Conservation (phyloP, 73 alveolate species). For the Effrenium voratum region DNA sequence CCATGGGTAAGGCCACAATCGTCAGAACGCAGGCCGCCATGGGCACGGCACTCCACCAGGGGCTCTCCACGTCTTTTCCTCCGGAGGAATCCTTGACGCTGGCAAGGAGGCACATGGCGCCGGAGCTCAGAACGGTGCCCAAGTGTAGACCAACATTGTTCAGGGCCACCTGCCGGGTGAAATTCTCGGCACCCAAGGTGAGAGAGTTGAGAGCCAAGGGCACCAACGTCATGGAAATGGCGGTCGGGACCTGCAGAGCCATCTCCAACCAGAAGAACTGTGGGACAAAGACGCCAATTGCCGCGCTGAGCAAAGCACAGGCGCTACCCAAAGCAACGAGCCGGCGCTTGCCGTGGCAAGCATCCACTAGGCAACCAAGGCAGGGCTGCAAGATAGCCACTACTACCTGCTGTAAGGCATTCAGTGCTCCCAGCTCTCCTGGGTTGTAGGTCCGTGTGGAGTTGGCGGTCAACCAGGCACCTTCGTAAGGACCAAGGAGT, state of each 20-base stretch:
- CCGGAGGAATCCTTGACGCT: background rate
- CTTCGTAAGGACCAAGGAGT: slow-evolving; percentile 76
- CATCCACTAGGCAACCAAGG: slow-evolving; percentile 80
- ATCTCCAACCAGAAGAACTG: slow-evolving; percentile 88
- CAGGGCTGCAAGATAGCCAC: slow-evolving; percentile 63
- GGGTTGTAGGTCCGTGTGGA: slow-evolving; percentile 52
- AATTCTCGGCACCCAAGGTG: slow-evolving; percentile 66
- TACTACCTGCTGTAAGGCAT: slow-evolving; percentile 79
- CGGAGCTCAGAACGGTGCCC: slow-evolving; percentile 70
- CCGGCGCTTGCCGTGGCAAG: slow-evolving; percentile 46
- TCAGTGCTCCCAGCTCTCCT: slow-evolving; percentile 67
- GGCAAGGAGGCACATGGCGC: slow-evolving; percentile 17
- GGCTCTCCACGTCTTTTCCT: background rate
- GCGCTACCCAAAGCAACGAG: slow-evolving; percentile 62
- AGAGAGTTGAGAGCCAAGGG: slow-evolving; percentile 79
- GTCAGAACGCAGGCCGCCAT: slow-evolving; percentile 68
- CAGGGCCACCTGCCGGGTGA: slow-evolving; percentile 74
- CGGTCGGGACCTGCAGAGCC: slow-evolving; percentile 37
- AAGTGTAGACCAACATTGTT: slow-evolving; percentile 83
- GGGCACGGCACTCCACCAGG: slow-evolving; percentile 59
- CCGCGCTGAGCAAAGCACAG: slow-evolving; percentile 55
- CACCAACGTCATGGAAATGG: slow-evolving; percentile 54
- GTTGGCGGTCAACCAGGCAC: slow-evolving; percentile 89
- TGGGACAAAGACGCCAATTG: slow-evolving; percentile 50
- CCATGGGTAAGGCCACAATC: slow-evolving; percentile 47